Evolutionary conservation across 2,329 filamentous ascomycete species (phyloP).

Genomic region (Lizonia empirigonia): DNA sequence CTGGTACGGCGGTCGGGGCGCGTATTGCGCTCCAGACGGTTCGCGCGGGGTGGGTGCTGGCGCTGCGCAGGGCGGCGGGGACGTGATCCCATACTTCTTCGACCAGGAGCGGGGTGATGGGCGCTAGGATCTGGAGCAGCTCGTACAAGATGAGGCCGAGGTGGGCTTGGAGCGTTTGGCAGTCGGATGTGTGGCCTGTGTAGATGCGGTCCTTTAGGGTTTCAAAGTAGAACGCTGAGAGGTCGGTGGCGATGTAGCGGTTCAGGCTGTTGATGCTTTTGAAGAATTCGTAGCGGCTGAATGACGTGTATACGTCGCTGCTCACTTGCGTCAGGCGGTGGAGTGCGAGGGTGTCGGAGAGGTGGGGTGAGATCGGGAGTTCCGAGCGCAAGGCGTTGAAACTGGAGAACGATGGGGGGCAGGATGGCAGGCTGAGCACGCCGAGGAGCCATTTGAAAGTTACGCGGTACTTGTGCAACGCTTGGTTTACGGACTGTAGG

Average conservation of each 20-base stretch:
- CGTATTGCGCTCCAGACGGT: conserved; percentile 32
- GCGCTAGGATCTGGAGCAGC: conserved; percentile 77
- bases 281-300: conserved; percentile 79
- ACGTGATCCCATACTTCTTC: conserved; percentile 86
- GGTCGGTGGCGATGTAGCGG: conserved; percentile 78
- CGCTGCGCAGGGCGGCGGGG: conserved; percentile 64
- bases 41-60: conserved; percentile 35
- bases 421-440: conserved; percentile 53
- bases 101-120: conserved; percentile 80
- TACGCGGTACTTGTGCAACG: conserved; percentile 83
- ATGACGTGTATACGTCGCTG: conserved; percentile 68
- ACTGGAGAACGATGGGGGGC: conserved; percentile 35
- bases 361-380: conserved; percentile 13
- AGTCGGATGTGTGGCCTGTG: conserved; percentile 72
- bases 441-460: conserved; percentile 92
- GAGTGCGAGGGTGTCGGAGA: conserved; percentile 70
- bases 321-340: conserved; percentile 72
- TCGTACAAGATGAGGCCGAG: conserved; percentile 69
- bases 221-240: conserved; percentile 95
- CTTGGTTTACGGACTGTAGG: conserved; percentile 75
- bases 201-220: conserved; percentile 90
- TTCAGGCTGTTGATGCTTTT: conserved; percentile 75
- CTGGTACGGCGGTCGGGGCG: background rate
- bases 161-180: conserved; percentile 61
- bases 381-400: conserved; percentile 27